Evolutionary conservation across 2,329 filamentous ascomycete genomes (phyloP), one percentile per base, ranked within the genome.

Genomic region (Sarocladium kiliense): DNA sequence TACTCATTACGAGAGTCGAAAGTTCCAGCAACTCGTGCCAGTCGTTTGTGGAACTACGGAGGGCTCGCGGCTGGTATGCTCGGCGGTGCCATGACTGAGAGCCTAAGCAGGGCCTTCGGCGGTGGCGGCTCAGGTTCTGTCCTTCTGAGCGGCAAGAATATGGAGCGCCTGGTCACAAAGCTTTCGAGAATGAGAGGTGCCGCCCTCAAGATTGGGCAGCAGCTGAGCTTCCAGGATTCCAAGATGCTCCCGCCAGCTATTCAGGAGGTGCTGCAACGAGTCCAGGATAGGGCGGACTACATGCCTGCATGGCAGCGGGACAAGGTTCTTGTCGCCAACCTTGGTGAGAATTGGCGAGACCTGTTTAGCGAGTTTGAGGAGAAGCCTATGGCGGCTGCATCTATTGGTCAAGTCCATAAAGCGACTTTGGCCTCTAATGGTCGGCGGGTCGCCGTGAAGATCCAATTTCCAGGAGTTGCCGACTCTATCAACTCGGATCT

Each of bases 201-300:
- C 5, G 94, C 94, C n/a, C 77, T 99, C 41, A 99, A 99, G 74
- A 74, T 99, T 25, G 95, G 94, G 1, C 94, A 99, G 74, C 94
- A 97, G 88, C 88, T 99, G 78, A 97, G 91, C 69, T 94, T 99
- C 66, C 94, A 99, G 76, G 94, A 99, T 72, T 85, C 90, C 36
- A 97, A 96, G 71, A 91, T 97, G 85, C 81, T 99, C 10, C 94
- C 94, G 0, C 83, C 82, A 1, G 84, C 89, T 1, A 91, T 99
- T 51, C 90, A 95, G 61, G 83, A 93, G 64, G 91, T 99, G 1
- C 76, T 99, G 12, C 91, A 96, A 67, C 86, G 95, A 5, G 94
- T 99, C 0, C 94, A 99, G 68, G 94, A 99, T 68, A 87, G 90
- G 56, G 94, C 94, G 37, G 93, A 99, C 70, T 99, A 97, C 70